A percentile compares a stretch with the other conserved stretches of the same genome.
phyloP scores from a whole-genome alignment of 371 early-diverging fungal species.

The Lichtheimia ornata region DNA sequence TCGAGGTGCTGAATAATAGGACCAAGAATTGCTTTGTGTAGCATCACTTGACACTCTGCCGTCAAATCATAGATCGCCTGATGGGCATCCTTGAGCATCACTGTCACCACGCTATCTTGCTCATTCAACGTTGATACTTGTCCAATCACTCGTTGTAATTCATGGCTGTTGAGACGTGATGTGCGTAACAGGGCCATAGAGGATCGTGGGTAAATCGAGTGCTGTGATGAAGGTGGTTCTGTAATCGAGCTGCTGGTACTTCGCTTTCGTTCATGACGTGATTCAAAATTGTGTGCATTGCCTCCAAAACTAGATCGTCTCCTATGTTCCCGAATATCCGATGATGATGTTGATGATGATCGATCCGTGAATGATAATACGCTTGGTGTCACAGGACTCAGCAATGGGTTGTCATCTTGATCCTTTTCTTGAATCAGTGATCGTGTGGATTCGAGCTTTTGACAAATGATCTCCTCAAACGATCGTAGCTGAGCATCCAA shows the following conservation, averaged over 20 bases:
- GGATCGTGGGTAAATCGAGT: constrained; percentile 30
- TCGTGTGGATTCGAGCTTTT: constrained; percentile 36
- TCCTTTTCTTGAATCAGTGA: constrained; percentile 32
- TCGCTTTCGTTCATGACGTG: constrained; percentile 20
- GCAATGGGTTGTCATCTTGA: constrained; percentile 13
- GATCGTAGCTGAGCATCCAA: constrained; percentile 38
- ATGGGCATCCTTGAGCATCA: constrained; percentile 11
- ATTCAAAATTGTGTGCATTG: not conserved
- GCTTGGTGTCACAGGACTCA: constrained; percentile 20
- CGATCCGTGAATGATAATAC: constrained; percentile 8
- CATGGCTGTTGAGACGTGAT: constrained; percentile 57
- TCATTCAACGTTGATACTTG: constrained; percentile 20
- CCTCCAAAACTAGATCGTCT: constrained; percentile 12
- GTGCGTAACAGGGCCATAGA: constrained; percentile 49
- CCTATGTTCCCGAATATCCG: constrained; percentile 12
- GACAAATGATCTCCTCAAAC: constrained; percentile 42
- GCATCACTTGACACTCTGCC: constrained; percentile 52
- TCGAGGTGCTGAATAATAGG: constrained; percentile 53
- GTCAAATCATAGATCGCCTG: constrained; percentile 30
- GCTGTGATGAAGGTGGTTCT: constrained; percentile 8
- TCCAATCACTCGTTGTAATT: constrained; percentile 20
- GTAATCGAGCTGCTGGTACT: constrained; percentile 10
- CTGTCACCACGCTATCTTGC: constrained; percentile 12
- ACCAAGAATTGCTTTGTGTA: constrained; percentile 60
- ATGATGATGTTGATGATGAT: not conserved